A percentile compares a stretch with the other conserved stretches of the same genome.
phyloP scores from a whole-genome alignment of 352 stramenopile genomes.

The Aphanomyces astaci region DNA sequence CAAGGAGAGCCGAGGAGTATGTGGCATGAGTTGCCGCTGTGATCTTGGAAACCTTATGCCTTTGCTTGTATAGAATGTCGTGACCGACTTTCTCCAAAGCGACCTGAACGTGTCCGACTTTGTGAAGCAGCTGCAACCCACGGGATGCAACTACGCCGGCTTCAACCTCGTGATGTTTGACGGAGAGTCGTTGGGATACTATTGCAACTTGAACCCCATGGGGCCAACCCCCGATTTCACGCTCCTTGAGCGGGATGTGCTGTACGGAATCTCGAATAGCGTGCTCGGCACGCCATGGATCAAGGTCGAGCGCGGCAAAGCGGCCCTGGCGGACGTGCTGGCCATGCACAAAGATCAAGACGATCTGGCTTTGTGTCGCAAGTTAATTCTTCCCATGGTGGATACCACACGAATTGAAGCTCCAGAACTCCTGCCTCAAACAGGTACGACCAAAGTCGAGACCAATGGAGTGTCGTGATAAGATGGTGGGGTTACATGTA shows the following conservation, averaged over 20 bases:
- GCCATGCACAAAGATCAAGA: not conserved
- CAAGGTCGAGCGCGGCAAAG: conserved; percentile 13
- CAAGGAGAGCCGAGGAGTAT: conserved; percentile 19
- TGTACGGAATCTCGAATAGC: conserved; percentile 21
- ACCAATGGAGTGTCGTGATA: not conserved
- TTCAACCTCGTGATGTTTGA: conserved; percentile 22
- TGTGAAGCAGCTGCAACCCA: not conserved
- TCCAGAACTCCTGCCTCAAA: conserved; percentile 2
- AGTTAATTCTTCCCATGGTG: conserved; percentile 5
- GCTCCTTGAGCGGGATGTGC: conserved; percentile 10
- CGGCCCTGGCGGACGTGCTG: not conserved
- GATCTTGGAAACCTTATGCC: too few relatives aligned
- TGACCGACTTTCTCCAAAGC: conserved; percentile 20
- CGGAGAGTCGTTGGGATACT: conserved; percentile 9
- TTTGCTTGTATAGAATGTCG: conserved; percentile 7
- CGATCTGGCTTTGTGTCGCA: not conserved
- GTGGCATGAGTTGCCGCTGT: too few relatives aligned
- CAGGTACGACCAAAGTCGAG: not conserved
- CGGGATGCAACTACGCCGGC: conserved; percentile 2
- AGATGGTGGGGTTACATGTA: not conserved
- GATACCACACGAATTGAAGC: conserved; percentile 1
- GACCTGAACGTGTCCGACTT: not conserved
- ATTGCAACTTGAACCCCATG: conserved; percentile 9
- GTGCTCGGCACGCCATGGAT: conserved; percentile 1
- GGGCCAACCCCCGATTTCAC: not conserved